Base-by-base conservation (phyloP, 2,329 filamentous ascomycete genomes). In the Penicillium hordei region DNA sequence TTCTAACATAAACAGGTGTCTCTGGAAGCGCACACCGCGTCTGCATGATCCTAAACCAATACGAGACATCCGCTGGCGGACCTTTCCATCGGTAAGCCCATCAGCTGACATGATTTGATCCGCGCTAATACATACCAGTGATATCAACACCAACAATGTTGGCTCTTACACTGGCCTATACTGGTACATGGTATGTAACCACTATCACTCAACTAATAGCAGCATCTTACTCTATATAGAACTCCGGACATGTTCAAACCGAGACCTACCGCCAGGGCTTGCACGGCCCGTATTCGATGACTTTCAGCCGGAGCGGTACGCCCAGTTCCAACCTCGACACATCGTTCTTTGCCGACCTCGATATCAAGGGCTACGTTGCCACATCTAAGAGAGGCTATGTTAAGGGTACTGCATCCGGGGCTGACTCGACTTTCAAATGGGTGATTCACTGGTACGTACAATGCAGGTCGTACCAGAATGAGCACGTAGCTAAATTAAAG, bases 101-200 rank as follows among this genome's bases (percentile, higher is more conserved):
- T 25, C 1, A 3, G 17, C 1, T 15, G 4, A n/a, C 17, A 23
- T 34, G 2, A n/a, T 23, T 39, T 21, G 7, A 40, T 4, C 15
- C 13, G 6, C 2, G n/a, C 62, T 63, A 57, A 65, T 23, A 9
- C 21, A 6, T 9, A 65, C 68, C 60, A 75, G 78, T 17, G 85
- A 88, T 61, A 88, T 88, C 72, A 83, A 88, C 73, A 78, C 81
- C 52, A 89, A 89, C 75, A 86, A 87, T 59, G 84, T 79, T 17
- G 84, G 83, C 5, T 75, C 72, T 39, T 82, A 70, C 79, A 61
- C 86, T 77, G 36, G 83, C 79, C 77, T 89, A 0, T 88, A 86
- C 71, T 87, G 83, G 72, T 89, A 88, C 75, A 87, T 88, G 82
- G 68, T 71, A 70, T 15, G 65, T 57, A 25, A 17, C 34, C 13